Conservation (phyloP, 2,329 filamentous ascomycete genomes). For the Microcyclosporella mali region DNA sequence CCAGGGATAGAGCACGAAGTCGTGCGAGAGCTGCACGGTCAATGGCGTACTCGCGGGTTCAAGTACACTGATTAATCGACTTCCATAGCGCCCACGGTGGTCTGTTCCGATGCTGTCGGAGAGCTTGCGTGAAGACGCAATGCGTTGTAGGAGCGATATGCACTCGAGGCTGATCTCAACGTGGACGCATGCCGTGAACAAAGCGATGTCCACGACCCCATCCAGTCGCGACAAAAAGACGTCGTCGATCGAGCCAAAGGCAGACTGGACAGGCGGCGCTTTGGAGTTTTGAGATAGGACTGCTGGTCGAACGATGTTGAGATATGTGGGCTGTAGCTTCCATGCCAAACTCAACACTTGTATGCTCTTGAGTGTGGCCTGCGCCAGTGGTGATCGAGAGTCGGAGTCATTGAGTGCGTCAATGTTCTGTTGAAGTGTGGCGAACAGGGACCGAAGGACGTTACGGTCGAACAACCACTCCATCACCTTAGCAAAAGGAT, state of each 20-base stretch:
- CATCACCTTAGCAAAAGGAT: slow-evolving; percentile 92
- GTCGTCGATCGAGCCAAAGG: slow-evolving; percentile 87
- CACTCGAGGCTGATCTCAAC: slow-evolving; percentile 73
- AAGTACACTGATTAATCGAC: slow-evolving; percentile 26
- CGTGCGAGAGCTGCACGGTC: slow-evolving; percentile 78
- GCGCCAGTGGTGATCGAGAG: slow-evolving; percentile 72
- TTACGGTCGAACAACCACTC: slow-evolving; percentile 97
- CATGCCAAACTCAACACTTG: slow-evolving; percentile 77
- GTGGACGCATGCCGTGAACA: slow-evolving; percentile 81
- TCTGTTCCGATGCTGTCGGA: slow-evolving; percentile 62
- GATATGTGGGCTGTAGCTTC: slow-evolving; percentile 83
- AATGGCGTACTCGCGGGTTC: slow-evolving; percentile 46
- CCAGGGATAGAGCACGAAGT: slow-evolving; percentile 74
- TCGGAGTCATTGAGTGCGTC: slow-evolving; percentile 64
- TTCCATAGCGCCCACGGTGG: slow-evolving; percentile 39
- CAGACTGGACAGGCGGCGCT: slow-evolving; percentile 61
- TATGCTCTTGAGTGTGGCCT: slow-evolving; percentile 71
- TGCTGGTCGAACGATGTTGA: slow-evolving; percentile 77
- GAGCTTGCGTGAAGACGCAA: slow-evolving; percentile 77
- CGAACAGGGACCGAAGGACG: slow-evolving; percentile 72
- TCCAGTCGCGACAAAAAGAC: slow-evolving; percentile 74
- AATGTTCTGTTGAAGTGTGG: slow-evolving; percentile 69
- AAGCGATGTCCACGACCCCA: slow-evolving; percentile 73
- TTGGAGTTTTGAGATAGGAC: slow-evolving; percentile 61
- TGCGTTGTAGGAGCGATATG: slow-evolving; percentile 73